These are phyloP conservation scores for Clitopilus hobsonii DNA, from an alignment of 768 basidiomycete genomes.

Conservation along the genomic window DNA sequence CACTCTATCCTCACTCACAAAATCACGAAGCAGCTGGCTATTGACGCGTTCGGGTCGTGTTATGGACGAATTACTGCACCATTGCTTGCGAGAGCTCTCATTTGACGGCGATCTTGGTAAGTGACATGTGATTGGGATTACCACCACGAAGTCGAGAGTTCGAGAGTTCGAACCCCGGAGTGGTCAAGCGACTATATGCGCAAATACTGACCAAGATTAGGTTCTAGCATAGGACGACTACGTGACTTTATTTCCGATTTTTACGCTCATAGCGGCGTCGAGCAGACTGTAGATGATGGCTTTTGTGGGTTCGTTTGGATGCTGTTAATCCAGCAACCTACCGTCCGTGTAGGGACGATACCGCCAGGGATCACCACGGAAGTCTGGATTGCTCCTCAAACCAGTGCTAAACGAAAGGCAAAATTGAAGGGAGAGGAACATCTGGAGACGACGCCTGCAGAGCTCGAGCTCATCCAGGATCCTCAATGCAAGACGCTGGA, in stretches of 20 bases:
- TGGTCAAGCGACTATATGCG: slow-evolving; percentile 15
- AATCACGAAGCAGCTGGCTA: neutral
- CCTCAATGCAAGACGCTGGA: slow-evolving; percentile 51
- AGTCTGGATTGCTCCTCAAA: slow-evolving; percentile 77
- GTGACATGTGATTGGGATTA: slow-evolving; percentile 35
- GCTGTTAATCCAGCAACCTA: slow-evolving; percentile 68
- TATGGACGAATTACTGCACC: slow-evolving; percentile 85
- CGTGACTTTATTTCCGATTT: slow-evolving; percentile 67
- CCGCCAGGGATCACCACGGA: slow-evolving; percentile 57
- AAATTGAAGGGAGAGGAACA: slow-evolving; percentile 50
- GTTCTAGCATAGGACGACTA: slow-evolving; percentile 70
- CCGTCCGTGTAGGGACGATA: slow-evolving; percentile 68
- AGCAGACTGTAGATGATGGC: slow-evolving; percentile 62
- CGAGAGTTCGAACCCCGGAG: slow-evolving; percentile 41
- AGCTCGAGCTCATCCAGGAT: slow-evolving; percentile 51
- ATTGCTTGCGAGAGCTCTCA: slow-evolving; percentile 80
- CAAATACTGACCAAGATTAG: slow-evolving; percentile 32
- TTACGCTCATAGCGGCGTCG: slow-evolving; percentile 40
- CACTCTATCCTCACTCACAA: neutral
- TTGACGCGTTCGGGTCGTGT: neutral
- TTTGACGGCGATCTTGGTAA: slow-evolving; percentile 90
- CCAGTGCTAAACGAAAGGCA: slow-evolving; percentile 61
- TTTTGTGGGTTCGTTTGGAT: slow-evolving; percentile 84
- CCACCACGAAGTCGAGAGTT: slow-evolving; percentile 6
- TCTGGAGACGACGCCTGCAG: slow-evolving; percentile 35